Percentiles rank a stretch among this genome's conserved stretches.
phyloP scores from a whole-genome alignment of 1,139 yeast genomes.

The Taphrina pruni region DNA sequence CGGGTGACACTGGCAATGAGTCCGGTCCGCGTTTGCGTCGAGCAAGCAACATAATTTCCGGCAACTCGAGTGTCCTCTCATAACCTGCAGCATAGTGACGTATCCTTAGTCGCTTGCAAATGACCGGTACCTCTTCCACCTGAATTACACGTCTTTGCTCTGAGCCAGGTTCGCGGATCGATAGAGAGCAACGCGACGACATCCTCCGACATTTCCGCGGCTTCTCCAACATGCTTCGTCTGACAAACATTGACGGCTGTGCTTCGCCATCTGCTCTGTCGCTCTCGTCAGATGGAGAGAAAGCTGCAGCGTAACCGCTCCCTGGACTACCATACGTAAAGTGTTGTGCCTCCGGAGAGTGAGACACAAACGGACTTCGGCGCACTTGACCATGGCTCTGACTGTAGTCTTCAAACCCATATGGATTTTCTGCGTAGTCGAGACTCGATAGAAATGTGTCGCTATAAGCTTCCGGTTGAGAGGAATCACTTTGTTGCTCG shows the following conservation, averaged over 20 bases:
- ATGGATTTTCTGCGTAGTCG: too few species aligned
- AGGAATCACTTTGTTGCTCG: too few species aligned
- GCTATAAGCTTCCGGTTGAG: too few species aligned
- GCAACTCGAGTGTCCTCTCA: neutral
- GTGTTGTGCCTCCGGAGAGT: slow-evolving; percentile 2
- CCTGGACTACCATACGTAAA: neutral
- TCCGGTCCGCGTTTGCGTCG: neutral
- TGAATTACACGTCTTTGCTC: slow-evolving; percentile 2
- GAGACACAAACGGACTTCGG: slow-evolving; percentile 2
- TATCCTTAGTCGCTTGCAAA: slow-evolving; percentile 1
- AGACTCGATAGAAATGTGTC: too few species aligned
- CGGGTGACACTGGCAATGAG: too few species aligned
- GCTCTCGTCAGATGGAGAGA: neutral
- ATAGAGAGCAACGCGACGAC: neutral
- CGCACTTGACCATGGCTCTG: neutral
- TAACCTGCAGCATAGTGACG: neutral
- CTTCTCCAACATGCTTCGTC: slow-evolving; percentile 13
- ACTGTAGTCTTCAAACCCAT: too few species aligned
- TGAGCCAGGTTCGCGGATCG: slow-evolving; percentile 7
- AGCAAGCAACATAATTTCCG: neutral
- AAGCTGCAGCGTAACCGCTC: neutral
- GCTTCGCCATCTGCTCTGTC: neutral
- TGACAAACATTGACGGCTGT: slow-evolving; percentile 1
- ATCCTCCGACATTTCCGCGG: neutral
- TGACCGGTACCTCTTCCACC: slow-evolving; percentile 12